Evolutionary conservation across 2,329 filamentous ascomycete genomes (phyloP).

Genomic region (Xylariaceae sp.): DNA sequence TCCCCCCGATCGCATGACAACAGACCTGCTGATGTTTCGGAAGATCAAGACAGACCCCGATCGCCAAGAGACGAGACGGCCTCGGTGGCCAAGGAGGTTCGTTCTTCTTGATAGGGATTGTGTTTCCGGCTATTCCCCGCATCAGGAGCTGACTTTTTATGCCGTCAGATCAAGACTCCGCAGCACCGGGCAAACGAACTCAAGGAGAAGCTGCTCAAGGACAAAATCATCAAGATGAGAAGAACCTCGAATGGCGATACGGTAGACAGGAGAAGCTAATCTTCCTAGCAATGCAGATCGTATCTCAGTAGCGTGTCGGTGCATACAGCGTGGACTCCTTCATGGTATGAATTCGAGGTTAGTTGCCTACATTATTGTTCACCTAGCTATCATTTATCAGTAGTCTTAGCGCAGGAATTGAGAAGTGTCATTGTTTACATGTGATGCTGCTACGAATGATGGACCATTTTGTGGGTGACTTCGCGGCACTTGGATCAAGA

Average conservation of each 20-base stretch:
- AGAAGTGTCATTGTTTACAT: neutral
- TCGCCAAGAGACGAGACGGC: constrained; percentile 32
- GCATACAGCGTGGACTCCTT: constrained; percentile 8
- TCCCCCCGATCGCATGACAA: constrained; percentile 43
- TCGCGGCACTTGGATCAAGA: neutral
- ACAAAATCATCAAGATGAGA: constrained; percentile 53
- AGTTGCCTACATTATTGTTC: constrained; percentile 16
- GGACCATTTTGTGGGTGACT: neutral
- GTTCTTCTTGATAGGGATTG: constrained; percentile 32
- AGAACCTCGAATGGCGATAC: constrained; percentile 40
- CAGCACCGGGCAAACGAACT: constrained; percentile 42
- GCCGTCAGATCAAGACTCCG: constrained; percentile 34
- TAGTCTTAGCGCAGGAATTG: constrained; percentile 3
- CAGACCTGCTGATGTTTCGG: constrained; percentile 54
- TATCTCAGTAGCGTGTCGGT: constrained; percentile 16
- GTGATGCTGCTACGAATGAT: neutral
- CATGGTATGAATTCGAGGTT: constrained; percentile 24
- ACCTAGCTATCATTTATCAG: constrained; percentile 3
- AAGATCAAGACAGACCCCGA: constrained; percentile 41
- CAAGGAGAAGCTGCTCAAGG: constrained; percentile 47
- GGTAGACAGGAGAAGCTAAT: constrained; percentile 44
- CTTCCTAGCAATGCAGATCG: constrained; percentile 35
- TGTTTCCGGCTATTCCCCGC: constrained; percentile 22
- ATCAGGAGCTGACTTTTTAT: constrained; percentile 34
- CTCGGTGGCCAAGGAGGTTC: constrained; percentile 40